Evolutionary conservation across 1,139 yeast genomes (phyloP), one percentile per base, ranked within the genome.

Genomic region (Spencermartinsiella ligniputridi): DNA sequence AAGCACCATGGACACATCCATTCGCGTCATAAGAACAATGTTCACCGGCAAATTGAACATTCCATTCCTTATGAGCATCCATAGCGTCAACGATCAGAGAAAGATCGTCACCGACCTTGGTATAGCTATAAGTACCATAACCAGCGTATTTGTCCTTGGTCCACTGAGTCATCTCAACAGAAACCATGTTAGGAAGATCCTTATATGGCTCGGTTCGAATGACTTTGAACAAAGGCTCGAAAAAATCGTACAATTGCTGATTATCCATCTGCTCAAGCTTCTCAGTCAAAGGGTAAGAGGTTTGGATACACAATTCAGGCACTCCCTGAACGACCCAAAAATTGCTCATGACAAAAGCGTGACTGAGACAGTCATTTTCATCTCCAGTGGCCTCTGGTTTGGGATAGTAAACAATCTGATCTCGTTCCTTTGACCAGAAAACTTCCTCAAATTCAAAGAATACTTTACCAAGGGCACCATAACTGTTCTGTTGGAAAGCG

Each of bases 1-100:
- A 87, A 1, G 96, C 96, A 12, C 95, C 96, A 61, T 87, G 92
- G 3, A 82, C 89, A 66, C 95, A 86, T 0, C 95, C 96, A 29
- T 83, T 80, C 4, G 95, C 95, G 48, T 83, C 87, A 54, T 73
- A 66, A 19, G 76, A 74, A 1, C 94, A 79, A 58, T 85, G 95
- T 61, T 87, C 96, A 11, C 96, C 96, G 0, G 95, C 95, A 67
- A 87, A 87, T 37, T 64, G 60, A 8, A 62, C 42, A 16, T 45
- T 69, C 29, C 73, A 55, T 41, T 75, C 82, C 15, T 88, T 69
- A 5, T 83, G 70, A 1, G 62, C 60, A 21, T 81, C 83, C 41
- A 70, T 68, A 0, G 81, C 82, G 25, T 76, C 75, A 33, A 74
- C 69, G 41, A 84, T 65, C n/a, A 78, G 74, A 13, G 76, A 65